Base-by-base conservation (phyloP, 169 alveolate species). In the Eimeria brunetti region DNA sequence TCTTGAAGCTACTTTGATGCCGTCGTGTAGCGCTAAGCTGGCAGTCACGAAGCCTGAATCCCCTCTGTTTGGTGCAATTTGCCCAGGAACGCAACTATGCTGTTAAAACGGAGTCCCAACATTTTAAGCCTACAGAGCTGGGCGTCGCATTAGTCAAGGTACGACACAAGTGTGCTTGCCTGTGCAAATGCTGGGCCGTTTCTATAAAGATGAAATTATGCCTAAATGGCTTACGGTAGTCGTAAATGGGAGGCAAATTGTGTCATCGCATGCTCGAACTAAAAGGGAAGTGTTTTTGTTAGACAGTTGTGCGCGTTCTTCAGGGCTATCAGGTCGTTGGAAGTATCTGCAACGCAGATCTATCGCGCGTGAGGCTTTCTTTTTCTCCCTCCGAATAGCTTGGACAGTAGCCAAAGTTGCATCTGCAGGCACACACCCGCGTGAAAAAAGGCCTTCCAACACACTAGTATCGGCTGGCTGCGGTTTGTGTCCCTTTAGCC, bases 71-170 rank as follows among this genome's bases (percentile, higher is more conserved):
- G 36, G 9, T 85, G 67, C 36, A 9, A 53, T 38, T 56, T 27
- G n/a, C 64, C 51, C 95, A 91, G 95, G 95, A 93, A 6, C 93
- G 96, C 60, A 76, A 93, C n/a, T 93, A 93, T 64, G 90, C 89
- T 38, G n/a, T 64, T 49, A 62, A 93, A 71, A 83, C 76, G 14
- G 96, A 81, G n/a, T 24, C 58, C n/a, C 83, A 62, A 81, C 89
- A 69, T 46, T 93, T 93, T 46, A 78, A 36, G 89, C 96, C 96
- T 53, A 83, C 96, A n/a, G 89, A 81, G 36, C 89, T 93, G 3
- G 96, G 96, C 49, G 96, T 93, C 41, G 96, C 94, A 3, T 78
- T 93, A 41, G 90, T 78, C 18, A 51, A 67, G 96, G 96, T 81
- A 20, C 46, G 49, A 44, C 73, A 5, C 22, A 1, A 6, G 41